phyloP scores from a whole-genome alignment of 192 early-diverging fungal genomes.

The Geranomyces michiganensis region DNA sequence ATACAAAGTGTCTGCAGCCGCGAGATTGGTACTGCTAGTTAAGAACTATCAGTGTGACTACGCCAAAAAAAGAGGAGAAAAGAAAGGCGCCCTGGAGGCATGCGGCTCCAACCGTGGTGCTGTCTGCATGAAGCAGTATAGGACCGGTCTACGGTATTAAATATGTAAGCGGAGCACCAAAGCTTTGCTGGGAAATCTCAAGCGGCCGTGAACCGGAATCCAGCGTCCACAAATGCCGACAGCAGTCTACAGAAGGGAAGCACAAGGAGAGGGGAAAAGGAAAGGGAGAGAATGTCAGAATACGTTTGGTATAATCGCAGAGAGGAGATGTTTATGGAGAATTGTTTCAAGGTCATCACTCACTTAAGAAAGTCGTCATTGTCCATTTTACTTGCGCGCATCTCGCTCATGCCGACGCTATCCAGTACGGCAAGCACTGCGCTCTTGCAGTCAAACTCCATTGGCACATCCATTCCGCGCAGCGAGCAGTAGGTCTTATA shows the following conservation, averaged over 20 bases:
- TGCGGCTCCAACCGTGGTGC: no score
- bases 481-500: slow-evolving; percentile 92
- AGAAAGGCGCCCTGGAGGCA: no score
- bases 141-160: no score
- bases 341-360: slow-evolving; percentile 20
- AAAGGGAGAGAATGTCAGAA: no score
- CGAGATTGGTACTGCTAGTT: no score
- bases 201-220: slow-evolving; percentile 78
- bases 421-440: slow-evolving; percentile 78
- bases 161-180: no score
- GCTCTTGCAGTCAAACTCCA: slow-evolving; percentile 82
- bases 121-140: no score
- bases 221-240: slow-evolving; percentile 84
- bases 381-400: slow-evolving; percentile 89
- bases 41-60: no score
- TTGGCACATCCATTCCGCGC: slow-evolving; percentile 65
- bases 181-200: no score
- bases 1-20: no score
- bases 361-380: slow-evolving; percentile 91
- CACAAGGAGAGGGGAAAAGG: not conserved
- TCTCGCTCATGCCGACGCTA: slow-evolving; percentile 65
- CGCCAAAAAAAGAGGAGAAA: no score
- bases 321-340: not conserved
- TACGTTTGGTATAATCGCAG: not conserved
- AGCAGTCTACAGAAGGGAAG: slow-evolving; percentile 63